These are phyloP conservation scores for Vitis hybrid DNA, from an alignment of 177 flowering plant species.

Conservation along the genomic window DNA sequence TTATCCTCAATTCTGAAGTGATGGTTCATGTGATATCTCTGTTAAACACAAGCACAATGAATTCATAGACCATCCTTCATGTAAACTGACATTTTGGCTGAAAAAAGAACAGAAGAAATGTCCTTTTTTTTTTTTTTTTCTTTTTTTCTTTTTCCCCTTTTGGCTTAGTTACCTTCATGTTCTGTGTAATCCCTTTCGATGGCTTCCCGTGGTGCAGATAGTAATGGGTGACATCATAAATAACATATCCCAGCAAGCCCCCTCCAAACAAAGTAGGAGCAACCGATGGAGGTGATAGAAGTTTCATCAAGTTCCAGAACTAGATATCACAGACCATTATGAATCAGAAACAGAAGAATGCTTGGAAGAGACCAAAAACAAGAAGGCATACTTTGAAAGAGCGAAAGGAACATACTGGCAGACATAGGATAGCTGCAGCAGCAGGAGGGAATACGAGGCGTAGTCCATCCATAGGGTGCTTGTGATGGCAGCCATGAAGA, in stretches of 20 bases:
- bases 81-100: too few relatives aligned
- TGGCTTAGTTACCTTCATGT: slow-evolving; percentile 49
- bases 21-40: slow-evolving; percentile 78
- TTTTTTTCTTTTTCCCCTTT: too few relatives aligned
- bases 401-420: too few relatives aligned
- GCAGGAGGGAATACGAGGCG: slow-evolving; percentile 97
- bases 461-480: slow-evolving; percentile 94
- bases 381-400: too few relatives aligned
- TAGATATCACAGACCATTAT: slow-evolving; percentile 14
- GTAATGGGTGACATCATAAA: slow-evolving; percentile 69
- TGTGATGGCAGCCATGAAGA: slow-evolving; percentile 96
- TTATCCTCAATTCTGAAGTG: slow-evolving; percentile 64
- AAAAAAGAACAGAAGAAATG: too few relatives aligned
- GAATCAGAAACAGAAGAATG: not conserved
- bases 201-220: slow-evolving; percentile 77
- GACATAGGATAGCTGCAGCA: slow-evolving; percentile 68
- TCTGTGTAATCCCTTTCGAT: slow-evolving; percentile 31
- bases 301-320: slow-evolving; percentile 59
- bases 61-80: not conserved
- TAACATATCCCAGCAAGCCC: slow-evolving; percentile 64
- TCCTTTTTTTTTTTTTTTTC: too few relatives aligned
- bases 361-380: too few relatives aligned
- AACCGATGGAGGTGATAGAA: slow-evolving; percentile 48
- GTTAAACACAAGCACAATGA: slow-evolving; percentile 11
- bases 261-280: slow-evolving; percentile 71